Base-by-base conservation (phyloP, 805 yeast species). In the Hanseniaspora guilliermondii region DNA sequence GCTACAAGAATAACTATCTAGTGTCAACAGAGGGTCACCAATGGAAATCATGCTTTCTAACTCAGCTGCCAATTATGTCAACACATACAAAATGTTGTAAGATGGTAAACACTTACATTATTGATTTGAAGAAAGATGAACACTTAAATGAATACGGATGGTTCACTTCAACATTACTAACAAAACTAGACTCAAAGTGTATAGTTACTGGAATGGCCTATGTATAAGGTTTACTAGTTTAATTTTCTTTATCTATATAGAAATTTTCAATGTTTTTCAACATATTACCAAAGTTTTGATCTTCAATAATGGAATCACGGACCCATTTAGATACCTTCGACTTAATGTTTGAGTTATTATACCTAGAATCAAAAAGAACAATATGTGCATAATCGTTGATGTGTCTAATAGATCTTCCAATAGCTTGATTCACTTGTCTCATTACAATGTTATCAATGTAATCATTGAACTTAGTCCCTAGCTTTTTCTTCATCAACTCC, bases 351-450 rank as follows among this genome's bases (percentile, higher is more conserved):
- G 61, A 60, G 2, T 64, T 63, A 2, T 61, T 61, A 58, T 76
- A 91, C 53, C 97, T 70, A 33, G 65, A 66, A 64, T 91, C 97
- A 16, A 88, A 60, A 39, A 89, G 70, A 60, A 77, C 79, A 6
- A 91, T 83, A 16, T 78, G 75, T 0, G 97, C 82, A 63, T 85
- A 88, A 66, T 91, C 97, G 41, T 76, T 74, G 25, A 75, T 76
- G 65, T 89, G 96, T 57, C 97, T 72, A 39, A 89, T 89, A 6
- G 96, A 86, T 59, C 97, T 75, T 0, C 97, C 97, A 12, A 91
- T 82, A 68, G 95, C 81, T 66, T 89, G 97, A 64, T 89, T 89
- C 0, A 89, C 87, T 0, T 95, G 85, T 52, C 88, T 78, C 93
- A 91, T 84, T 63, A 96, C 88, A 6, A 87, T 70, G 61, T 85